These are phyloP conservation scores for Sonneratia alba DNA, from an alignment of 345 rosid genomes.

Conservation along the genomic window DNA sequence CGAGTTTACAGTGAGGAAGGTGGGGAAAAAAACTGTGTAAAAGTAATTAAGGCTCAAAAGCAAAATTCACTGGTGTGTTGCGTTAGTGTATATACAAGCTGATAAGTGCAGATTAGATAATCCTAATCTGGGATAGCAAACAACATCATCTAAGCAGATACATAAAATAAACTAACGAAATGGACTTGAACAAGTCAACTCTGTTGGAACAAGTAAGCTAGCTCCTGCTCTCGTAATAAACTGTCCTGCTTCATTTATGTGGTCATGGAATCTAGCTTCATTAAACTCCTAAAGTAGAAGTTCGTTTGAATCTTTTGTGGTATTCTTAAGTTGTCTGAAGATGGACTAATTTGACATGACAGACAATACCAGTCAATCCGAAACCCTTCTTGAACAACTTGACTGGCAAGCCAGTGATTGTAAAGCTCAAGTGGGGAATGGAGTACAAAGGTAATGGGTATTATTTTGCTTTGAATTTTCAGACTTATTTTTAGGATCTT, in stretches of 20 bases:
- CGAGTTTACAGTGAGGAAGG: not conserved
- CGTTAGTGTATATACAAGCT: too few species aligned
- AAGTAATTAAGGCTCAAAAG: too few species aligned
- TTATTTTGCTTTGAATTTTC: not conserved
- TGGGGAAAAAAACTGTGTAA: too few species aligned
- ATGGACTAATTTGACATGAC: slow-evolving; percentile 13
- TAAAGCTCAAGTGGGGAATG: slow-evolving; percentile 93
- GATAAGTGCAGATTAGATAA: too few species aligned
- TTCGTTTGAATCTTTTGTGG: not conserved
- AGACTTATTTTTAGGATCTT: not conserved
- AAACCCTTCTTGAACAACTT: slow-evolving; percentile 88
- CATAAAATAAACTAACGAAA: too few species aligned
- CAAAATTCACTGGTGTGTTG: too few species aligned
- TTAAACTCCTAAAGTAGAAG: not conserved
- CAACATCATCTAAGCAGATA: too few species aligned
- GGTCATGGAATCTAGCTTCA: not conserved
- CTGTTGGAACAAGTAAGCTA: too few species aligned
- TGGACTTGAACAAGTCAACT: too few species aligned
- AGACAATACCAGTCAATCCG: slow-evolving; percentile 83
- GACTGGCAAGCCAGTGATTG: slow-evolving; percentile 78
- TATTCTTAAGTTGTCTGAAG: not conserved
- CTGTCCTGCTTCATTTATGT: too few species aligned
- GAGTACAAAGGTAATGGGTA: slow-evolving; percentile 57
- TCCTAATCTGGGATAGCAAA: too few species aligned
- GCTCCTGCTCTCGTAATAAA: too few species aligned